A percentile compares a stretch with the other conserved stretches of the same genome.
Evolutionary conservation across 2,329 filamentous ascomycete species (phyloP).

Genomic region (Fusarium illudens): DNA sequence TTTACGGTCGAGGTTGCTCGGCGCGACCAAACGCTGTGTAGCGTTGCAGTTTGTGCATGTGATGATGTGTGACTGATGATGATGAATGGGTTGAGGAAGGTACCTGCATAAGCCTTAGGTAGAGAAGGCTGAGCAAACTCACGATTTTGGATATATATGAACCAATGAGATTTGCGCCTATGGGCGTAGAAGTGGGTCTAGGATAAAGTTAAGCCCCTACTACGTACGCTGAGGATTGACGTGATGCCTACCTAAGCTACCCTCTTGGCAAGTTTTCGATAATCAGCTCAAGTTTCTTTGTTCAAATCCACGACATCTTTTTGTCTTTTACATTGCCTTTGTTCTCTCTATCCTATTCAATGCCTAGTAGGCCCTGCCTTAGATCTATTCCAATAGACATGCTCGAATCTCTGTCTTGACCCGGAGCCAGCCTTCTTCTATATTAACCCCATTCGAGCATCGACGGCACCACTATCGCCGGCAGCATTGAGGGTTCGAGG

Average conservation of each 20-base stretch:
- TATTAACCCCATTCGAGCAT: neutral
- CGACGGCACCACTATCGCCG: neutral
- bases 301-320: neutral
- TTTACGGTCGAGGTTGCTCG: neutral
- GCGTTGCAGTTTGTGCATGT: slow-evolving; percentile 12
- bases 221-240: too few relatives aligned
- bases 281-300: neutral
- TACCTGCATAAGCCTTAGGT: neutral
- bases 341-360: neutral
- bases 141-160: neutral
- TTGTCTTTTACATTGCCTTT: neutral
- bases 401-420: neutral
- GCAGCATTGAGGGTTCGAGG: neutral
- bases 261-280: neutral
- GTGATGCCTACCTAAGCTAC: too few relatives aligned
- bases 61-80: slow-evolving; percentile 1
- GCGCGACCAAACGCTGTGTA: slow-evolving; percentile 1
- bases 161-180: neutral
- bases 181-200: neutral
- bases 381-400: neutral
- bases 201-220: neutral
- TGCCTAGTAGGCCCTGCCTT: neutral
- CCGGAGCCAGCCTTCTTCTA: neutral
- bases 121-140: neutral
- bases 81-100: slow-evolving; percentile 7